Percentiles rank a stretch among this genome's conserved stretches.
Evolutionary conservation across 1,284 basidiomycete species (phyloP).

Genomic region (Schizophyllum commune): DNA sequence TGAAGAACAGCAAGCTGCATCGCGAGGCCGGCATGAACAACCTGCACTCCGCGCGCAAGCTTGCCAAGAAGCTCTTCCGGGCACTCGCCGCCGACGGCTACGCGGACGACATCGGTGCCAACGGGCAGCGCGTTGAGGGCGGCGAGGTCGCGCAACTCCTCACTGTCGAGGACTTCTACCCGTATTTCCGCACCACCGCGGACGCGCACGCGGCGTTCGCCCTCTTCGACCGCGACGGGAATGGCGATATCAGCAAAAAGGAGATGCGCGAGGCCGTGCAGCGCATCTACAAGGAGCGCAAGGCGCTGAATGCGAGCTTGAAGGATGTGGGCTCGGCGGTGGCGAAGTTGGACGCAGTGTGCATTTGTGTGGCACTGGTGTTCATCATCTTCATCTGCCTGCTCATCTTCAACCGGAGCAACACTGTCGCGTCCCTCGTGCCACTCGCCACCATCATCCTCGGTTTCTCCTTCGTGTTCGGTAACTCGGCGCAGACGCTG

Average conservation of each 20-base stretch:
- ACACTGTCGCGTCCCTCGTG: constrained; percentile 72
- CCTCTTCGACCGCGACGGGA: constrained; percentile 77
- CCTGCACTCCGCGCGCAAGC: constrained; percentile 60
- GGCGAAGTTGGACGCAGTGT: constrained; percentile 68
- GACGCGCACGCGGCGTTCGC: constrained; percentile 73
- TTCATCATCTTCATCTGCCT: constrained; percentile 67
- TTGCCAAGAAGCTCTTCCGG: constrained; percentile 71
- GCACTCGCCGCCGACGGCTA: constrained; percentile 41
- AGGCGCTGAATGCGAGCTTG: constrained; percentile 61
- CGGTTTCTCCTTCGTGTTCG: constrained; percentile 78
- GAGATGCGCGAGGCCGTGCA: constrained; percentile 86
- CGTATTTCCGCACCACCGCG: constrained; percentile 65
- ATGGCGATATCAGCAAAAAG: constrained; percentile 72
- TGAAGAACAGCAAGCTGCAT: constrained; percentile 60
- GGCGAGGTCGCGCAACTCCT: background rate
- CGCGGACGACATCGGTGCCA: background rate
- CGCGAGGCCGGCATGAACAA: constrained; percentile 46
- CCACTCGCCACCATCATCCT: constrained; percentile 77
- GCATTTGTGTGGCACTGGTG: constrained; percentile 54
- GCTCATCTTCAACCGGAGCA: constrained; percentile 67
- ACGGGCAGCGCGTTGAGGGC: background rate
- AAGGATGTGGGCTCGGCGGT: constrained; percentile 72
- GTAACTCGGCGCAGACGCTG: constrained; percentile 73
- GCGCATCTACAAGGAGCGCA: constrained; percentile 74
- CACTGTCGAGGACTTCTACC: constrained; percentile 49